Percentiles rank a stretch among this genome's conserved stretches.
phyloP scores from a whole-genome alignment of 257 asterid genomes.

The Forsythia viridissima region DNA sequence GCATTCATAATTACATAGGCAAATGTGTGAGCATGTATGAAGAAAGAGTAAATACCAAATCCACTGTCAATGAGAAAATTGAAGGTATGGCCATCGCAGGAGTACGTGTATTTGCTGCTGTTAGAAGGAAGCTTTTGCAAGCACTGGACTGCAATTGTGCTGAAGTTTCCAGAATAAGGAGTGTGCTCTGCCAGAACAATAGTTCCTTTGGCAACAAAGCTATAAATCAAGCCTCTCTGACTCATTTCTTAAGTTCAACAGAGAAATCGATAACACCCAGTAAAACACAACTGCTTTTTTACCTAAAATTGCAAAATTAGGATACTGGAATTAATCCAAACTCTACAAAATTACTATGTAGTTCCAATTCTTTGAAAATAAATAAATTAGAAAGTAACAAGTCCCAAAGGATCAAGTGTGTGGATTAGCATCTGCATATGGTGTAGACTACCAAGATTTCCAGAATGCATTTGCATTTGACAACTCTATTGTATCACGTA shows the following conservation, averaged over 20 bases:
- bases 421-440: neutral
- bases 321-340: neutral
- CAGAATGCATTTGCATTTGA: neutral
- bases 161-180: constrained; percentile 92
- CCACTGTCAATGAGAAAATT: constrained; percentile 86
- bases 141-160: constrained; percentile 97
- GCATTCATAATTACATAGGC: constrained; percentile 1
- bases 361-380: neutral
- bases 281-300: neutral
- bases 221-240: constrained; percentile 90
- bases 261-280: constrained; percentile 7
- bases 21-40: neutral
- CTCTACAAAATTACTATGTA: neutral
- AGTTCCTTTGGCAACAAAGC: constrained; percentile 96
- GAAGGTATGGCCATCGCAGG: constrained; percentile 97
- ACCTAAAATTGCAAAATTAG: constrained; percentile 20
- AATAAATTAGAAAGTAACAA: neutral
- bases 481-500: neutral
- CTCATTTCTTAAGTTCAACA: constrained; percentile 44
- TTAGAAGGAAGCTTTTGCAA: constrained; percentile 86
- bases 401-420: neutral
- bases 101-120: constrained; percentile 95
- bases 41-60: constrained; percentile 60
- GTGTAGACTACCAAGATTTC: neutral
- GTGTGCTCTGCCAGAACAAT: constrained; percentile 97